phyloP scores from a whole-genome alignment of 73 alveolate species.

The Paramecium sonneborni region DNA sequence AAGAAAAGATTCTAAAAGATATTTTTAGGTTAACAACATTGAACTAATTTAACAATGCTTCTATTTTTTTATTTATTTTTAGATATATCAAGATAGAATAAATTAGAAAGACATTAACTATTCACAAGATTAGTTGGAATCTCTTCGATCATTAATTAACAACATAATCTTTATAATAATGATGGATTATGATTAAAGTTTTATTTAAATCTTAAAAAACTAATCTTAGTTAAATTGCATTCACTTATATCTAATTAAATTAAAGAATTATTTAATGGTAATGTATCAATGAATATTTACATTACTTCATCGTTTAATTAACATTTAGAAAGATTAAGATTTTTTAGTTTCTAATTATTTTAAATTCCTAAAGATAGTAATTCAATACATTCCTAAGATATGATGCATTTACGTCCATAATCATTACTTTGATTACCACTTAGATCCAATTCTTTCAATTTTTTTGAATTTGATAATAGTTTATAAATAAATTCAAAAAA shows the following conservation, averaged over 20 bases:
- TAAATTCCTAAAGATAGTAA: background rate
- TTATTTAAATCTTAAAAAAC: background rate
- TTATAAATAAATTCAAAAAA: background rate
- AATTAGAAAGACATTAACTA: background rate
- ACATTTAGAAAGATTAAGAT: slow-evolving; percentile 4
- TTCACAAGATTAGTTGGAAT: background rate
- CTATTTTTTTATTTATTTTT: background rate
- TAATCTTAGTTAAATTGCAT: background rate
- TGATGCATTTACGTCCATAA: background rate
- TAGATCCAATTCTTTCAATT: background rate
- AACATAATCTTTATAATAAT: background rate
- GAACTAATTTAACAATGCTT: background rate
- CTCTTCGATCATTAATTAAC: background rate
- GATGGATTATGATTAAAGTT: background rate
- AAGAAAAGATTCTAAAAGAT: background rate
- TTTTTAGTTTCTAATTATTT: background rate
- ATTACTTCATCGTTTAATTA: background rate
- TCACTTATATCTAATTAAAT: background rate
- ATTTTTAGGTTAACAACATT: background rate
- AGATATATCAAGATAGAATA: slow-evolving; percentile 1
- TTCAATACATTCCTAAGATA: background rate
- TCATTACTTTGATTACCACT: slow-evolving; percentile 1
- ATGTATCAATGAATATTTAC: background rate
- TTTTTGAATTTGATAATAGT: background rate
- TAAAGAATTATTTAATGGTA: background rate